Conservation (phyloP, 1,284 basidiomycete species). For the Tilletia walkeri region DNA sequence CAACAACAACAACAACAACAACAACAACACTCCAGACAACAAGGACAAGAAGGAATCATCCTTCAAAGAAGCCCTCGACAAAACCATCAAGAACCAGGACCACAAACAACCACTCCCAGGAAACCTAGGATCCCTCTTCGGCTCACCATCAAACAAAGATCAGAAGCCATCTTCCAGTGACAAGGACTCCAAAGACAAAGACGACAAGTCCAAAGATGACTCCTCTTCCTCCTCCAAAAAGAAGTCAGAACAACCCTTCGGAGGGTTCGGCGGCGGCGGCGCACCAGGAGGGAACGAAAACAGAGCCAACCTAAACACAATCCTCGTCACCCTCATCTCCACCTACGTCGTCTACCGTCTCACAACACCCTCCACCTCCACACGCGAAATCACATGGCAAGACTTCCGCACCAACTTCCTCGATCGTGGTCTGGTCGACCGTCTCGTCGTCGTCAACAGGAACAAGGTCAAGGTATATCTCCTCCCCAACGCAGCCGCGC, state of each 20-base stretch:
- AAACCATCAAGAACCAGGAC: slow-evolving; percentile 17
- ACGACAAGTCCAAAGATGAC: slow-evolving; percentile 29
- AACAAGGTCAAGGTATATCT: slow-evolving; percentile 78
- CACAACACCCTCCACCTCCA: slow-evolving; percentile 60
- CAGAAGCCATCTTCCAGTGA: slow-evolving; percentile 1
- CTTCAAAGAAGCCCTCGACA: slow-evolving; percentile 17
- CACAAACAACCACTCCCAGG: background rate
- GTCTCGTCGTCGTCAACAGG: slow-evolving; percentile 87
- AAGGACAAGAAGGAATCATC: slow-evolving; percentile 3
- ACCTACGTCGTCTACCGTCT: slow-evolving; percentile 70
- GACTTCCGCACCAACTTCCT: slow-evolving; percentile 94
- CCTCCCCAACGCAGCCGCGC: slow-evolving; percentile 69
- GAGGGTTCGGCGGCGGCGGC: slow-evolving; percentile 27
- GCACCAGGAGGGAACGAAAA: slow-evolving; percentile 38
- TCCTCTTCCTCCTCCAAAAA: slow-evolving; percentile 16
- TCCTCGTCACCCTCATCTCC: slow-evolving; percentile 59
- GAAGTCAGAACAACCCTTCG: slow-evolving; percentile 27
- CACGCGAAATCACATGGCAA: slow-evolving; percentile 96
- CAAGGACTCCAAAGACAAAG: slow-evolving; percentile 38
- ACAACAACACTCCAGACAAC: slow-evolving; percentile 19
- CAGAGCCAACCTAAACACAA: slow-evolving; percentile 47
- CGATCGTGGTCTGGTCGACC: slow-evolving; percentile 93
- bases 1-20: slow-evolving; percentile 20
- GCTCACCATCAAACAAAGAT: slow-evolving; percentile 22
- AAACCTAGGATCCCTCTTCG: slow-evolving; percentile 26